Conservation (phyloP, 306 rosid species). For the Heteromeles arbutifolia region DNA sequence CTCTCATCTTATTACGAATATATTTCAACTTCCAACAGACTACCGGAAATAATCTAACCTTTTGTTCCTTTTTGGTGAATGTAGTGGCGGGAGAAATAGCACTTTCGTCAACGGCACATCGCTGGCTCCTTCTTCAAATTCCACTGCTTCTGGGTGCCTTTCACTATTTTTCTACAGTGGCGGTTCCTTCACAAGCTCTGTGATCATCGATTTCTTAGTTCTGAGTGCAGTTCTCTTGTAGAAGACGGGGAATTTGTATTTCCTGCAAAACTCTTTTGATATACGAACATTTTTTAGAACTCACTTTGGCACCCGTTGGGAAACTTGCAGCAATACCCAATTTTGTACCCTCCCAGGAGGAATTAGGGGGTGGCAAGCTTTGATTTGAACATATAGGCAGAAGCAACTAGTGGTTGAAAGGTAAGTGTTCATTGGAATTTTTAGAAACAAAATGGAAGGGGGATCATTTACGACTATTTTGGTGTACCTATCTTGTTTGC, state of each 20-base stretch:
- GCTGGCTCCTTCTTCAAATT: slow-evolving; percentile 64
- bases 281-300: slow-evolving; percentile 17
- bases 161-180: slow-evolving; percentile 35
- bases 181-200: slow-evolving; percentile 39
- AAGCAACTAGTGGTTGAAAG: slow-evolving; percentile 16
- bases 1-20: background rate
- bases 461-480: slow-evolving; percentile 25
- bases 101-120: slow-evolving; percentile 44
- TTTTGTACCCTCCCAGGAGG: slow-evolving; percentile 41
- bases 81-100: slow-evolving; percentile 57
- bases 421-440: slow-evolving; percentile 32
- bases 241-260: slow-evolving; percentile 14
- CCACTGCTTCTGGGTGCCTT: slow-evolving; percentile 50
- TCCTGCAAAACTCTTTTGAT: slow-evolving; percentile 3
- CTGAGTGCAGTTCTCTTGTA: slow-evolving; percentile 44
- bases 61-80: slow-evolving; percentile 9
- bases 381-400: slow-evolving; percentile 29
- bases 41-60: slow-evolving; percentile 1
- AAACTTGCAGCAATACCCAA: slow-evolving; percentile 43
- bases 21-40: background rate
- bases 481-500: slow-evolving; percentile 25
- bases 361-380: slow-evolving; percentile 37
- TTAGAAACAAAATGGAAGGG: slow-evolving; percentile 36
- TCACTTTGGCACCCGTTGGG: slow-evolving; percentile 17
- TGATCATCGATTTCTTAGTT: slow-evolving; percentile 36